Conservation (phyloP, 495 filamentous ascomycete species). For the Pyronema domesticum region DNA sequence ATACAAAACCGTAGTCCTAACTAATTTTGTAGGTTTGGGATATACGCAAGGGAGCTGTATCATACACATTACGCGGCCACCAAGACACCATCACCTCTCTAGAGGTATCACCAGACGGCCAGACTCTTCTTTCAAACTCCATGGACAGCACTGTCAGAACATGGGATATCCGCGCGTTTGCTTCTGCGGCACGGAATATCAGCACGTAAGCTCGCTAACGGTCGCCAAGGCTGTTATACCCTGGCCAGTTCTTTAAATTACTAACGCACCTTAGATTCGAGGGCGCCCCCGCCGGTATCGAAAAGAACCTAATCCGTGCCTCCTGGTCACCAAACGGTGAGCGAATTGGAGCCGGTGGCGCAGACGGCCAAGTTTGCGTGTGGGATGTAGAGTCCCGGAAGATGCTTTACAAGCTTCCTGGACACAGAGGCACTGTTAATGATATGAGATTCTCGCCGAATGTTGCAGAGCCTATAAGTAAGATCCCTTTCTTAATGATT, state of each 20-base stretch:
- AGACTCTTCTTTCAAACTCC: constrained; percentile 75
- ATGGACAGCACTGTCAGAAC: constrained; percentile 86
- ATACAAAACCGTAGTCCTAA: not conserved
- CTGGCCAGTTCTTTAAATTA: not conserved
- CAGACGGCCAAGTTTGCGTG: constrained; percentile 75
- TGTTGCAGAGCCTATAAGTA: constrained; percentile 66
- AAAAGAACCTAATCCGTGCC: constrained; percentile 81
- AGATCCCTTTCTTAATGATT: constrained; percentile 28
- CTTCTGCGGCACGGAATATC: constrained; percentile 66
- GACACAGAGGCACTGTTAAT: constrained; percentile 90
- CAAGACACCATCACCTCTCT: constrained; percentile 84
- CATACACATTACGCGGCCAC: constrained; percentile 78
- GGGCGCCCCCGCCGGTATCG: constrained; percentile 67
- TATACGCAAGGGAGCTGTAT: constrained; percentile 69
- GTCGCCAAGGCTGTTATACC: not conserved
- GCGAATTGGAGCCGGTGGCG: constrained; percentile 73
- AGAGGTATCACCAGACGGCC: constrained; percentile 74
- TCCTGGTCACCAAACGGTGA: constrained; percentile 81
- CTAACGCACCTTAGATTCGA: constrained; percentile 29
- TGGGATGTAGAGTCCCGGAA: constrained; percentile 75
- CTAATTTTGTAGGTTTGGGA: constrained; percentile 43
- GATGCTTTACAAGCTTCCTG: constrained; percentile 82
- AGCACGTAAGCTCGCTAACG: constrained; percentile 60
- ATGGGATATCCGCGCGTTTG: constrained; percentile 94
- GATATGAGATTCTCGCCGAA: constrained; percentile 76